phyloP scores from a whole-genome alignment of 805 yeast species.

The Candida parachauliodes region DNA sequence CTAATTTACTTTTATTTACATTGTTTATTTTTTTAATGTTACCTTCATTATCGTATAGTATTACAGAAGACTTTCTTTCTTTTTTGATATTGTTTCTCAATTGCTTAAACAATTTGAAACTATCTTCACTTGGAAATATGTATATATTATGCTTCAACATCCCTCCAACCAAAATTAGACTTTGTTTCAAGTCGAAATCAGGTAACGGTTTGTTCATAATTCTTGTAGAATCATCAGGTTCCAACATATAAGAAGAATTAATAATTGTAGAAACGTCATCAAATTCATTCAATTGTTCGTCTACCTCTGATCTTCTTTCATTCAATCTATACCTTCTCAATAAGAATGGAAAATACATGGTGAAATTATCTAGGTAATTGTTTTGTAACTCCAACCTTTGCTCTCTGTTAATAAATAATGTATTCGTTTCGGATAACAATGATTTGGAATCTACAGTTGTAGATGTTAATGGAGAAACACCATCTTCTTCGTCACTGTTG shows the following conservation, averaged over 20 bases:
- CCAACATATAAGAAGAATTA: conserved; percentile 10
- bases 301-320: conserved; percentile 4
- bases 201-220: conserved; percentile 21
- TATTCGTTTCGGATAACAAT: conserved; percentile 33
- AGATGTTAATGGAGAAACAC: conserved; percentile 2
- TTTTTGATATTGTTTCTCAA: conserved; percentile 20
- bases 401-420: conserved; percentile 20
- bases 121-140: conserved; percentile 28
- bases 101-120: conserved; percentile 26
- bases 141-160: conserved; percentile 25
- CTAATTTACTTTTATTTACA: conserved; percentile 6
- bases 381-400: conserved; percentile 33
- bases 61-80: conserved; percentile 18
- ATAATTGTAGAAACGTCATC: conserved; percentile 7
- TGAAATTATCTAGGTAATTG: conserved; percentile 34
- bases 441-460: conserved; percentile 3
- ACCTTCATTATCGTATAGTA: conserved; percentile 19
- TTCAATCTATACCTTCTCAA: conserved; percentile 25
- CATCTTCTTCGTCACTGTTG: not conserved
- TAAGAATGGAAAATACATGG: conserved; percentile 35
- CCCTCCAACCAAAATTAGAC: conserved; percentile 29
- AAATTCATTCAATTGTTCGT: not conserved
- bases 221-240: not conserved
- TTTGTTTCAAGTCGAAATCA: conserved; percentile 25
- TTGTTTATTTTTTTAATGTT: conserved; percentile 14